phyloP scores from a whole-genome alignment of 1,284 basidiomycete species.

The Irpex sp. region DNA sequence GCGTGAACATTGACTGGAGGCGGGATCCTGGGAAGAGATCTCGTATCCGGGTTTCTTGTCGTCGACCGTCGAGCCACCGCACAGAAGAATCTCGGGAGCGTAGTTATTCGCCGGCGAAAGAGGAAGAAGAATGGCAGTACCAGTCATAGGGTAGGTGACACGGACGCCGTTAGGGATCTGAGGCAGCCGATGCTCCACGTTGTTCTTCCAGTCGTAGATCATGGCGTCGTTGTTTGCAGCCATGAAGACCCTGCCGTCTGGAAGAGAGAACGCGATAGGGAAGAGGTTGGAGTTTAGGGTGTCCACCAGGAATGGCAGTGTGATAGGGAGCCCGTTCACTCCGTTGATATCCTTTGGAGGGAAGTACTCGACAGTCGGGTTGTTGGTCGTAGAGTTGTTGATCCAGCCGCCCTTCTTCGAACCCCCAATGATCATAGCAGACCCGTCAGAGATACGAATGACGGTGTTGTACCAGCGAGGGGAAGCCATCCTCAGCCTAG shows the following conservation, averaged over 20 bases:
- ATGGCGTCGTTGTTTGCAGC: conserved; percentile 79
- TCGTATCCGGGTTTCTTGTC: conserved; percentile 57
- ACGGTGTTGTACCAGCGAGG: conserved; percentile 79
- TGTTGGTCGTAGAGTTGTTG: conserved; percentile 74
- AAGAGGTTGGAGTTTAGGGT: conserved; percentile 82
- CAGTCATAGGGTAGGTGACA: conserved; percentile 81
- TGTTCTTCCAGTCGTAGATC: conserved; percentile 72
- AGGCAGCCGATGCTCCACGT: conserved; percentile 65
- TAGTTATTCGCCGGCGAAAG: conserved; percentile 62
- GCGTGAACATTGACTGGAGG: conserved; percentile 71
- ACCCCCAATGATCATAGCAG: conserved; percentile 79
- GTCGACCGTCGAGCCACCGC: conserved; percentile 71
- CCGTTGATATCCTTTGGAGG: conserved; percentile 71
- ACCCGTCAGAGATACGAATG: conserved; percentile 68
- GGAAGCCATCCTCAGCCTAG: conserved; percentile 61
- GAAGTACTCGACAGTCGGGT: conserved; percentile 79
- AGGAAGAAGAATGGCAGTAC: conserved; percentile 69
- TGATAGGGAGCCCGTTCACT: conserved; percentile 62
- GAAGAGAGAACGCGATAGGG: conserved; percentile 73
- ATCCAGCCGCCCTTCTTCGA: conserved; percentile 80
- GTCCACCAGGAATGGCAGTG: conserved; percentile 60
- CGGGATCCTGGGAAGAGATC: conserved; percentile 67
- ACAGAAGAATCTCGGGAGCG: conserved; percentile 69
- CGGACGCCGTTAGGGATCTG: conserved; percentile 76
- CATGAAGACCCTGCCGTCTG: conserved; percentile 71